Base-by-base conservation (phyloP, 1,139 yeast genomes). In the Kazachstania sp. region DNA sequence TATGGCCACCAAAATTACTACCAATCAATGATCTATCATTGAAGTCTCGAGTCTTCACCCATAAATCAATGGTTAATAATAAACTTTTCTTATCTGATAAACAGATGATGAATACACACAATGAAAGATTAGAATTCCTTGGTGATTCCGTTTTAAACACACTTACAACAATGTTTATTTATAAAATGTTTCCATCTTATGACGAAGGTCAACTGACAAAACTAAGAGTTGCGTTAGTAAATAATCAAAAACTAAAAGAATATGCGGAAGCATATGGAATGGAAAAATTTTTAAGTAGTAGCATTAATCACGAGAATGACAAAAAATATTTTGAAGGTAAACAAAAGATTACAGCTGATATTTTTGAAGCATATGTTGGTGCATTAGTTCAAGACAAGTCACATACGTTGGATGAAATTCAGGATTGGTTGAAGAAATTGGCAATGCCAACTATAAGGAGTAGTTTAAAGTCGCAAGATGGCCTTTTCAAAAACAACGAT, bases 341-440 rank as follows among this genome's bases (percentile, higher is more conserved):
- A 44, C 56, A 58, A 39, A 65, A 64, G 44, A 42, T 60, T 2
- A 63, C 59, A 41, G 67, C 67, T 1, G 68, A 63, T 67, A 75
- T 84, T 0, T 86, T 90, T 64, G 97, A 90, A 66, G 96, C 97
- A 0, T 90, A 88, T 59, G 74, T 90, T 37, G 97, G 95, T 4
- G 97, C 94, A 0, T 66, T 90, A 38, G 78, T 80, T 11, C 71
- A 80, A 39, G 95, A 86, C 54, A 61, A 67, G 41, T 61, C 64
- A 1, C 68, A 72, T 48, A 74, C 77, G 41, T 68, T 74, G 35
- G 68, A 67, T 1, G 71, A 68, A 26, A 78, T 85, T 4, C 71
- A 74, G 49, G 62, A 69, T 8, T 88, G 95, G 95, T 63, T 87
- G 16, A 62, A 66, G 5, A 65, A 71, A 45, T 68, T 87, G 31